Evolutionary conservation across 805 yeast genomes (phyloP), one percentile per base, ranked within the genome.

Genomic region (Nakazawaea molendinolei): DNA sequence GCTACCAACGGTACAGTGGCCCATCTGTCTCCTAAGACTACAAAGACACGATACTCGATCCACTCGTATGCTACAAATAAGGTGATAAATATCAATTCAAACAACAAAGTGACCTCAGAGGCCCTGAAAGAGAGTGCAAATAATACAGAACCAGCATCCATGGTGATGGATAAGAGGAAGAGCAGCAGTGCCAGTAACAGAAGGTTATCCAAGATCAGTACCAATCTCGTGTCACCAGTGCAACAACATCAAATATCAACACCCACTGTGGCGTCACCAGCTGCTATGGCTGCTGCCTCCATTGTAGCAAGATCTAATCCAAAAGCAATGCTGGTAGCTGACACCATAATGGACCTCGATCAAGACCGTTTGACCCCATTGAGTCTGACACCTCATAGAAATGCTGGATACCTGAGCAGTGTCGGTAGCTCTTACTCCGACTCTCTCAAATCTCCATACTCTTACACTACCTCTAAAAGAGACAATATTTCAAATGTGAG

Each of bases 211-310:
- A 14, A 23, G 12, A 13, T 27, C 16, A 23, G 13, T 14, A n/a
- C 13, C 34, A 22, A 31, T 6, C 23, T 21, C 18, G 13, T n/a
- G 5, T 24, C 36, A 12, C 20, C 14, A 18, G 22, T 23, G 25
- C 10, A 24, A 18, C 24, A 25, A 6, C 25, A 18, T 5, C 20
- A 17, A 15, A 21, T n/a, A 23, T 20, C 14, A 5, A 31, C 46
- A 8, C 53, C n/a, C n/a, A n/a, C n/a, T n/a, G n/a, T n/a, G n/a
- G n/a, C 59, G 17, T 58, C 63, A 1, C 42, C 53, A 0, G 48
- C 50, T 8, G 64, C 64, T 2, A 30, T 59, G 10, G 60, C 60
- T 2, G 64, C 64, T 4, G 64, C 64, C 0, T 45, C 60, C 3
- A 22, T 50, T n/a, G 57, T 58, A n/a, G 60, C 62, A 8, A 53